These are phyloP conservation scores for Ceratopteris richardii DNA, from an alignment of 75 land plant species.

Conservation along the genomic window DNA sequence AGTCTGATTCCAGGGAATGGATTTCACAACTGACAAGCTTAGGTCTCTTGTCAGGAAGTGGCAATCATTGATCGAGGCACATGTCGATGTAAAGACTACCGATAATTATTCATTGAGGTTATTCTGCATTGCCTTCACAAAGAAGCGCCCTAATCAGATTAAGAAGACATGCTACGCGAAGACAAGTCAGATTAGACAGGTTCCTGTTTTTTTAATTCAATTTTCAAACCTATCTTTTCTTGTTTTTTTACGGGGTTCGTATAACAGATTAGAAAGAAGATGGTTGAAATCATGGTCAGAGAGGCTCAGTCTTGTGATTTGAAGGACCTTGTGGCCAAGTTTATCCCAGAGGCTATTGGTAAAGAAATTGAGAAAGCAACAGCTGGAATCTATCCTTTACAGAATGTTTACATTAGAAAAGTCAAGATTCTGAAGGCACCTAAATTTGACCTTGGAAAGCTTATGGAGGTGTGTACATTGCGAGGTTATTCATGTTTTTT, in stretches of 20 bases:
- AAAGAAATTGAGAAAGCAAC: conserved; percentile 97
- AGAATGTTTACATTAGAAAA: conserved; percentile 63
- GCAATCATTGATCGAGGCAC: conserved; percentile 93
- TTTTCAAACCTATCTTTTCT: too few species aligned
- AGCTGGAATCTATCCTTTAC: conserved; percentile 73
- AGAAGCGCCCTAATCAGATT: conserved; percentile 75
- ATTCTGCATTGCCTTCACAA: conserved; percentile 92
- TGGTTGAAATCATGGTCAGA: conserved; percentile 76
- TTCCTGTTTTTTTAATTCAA: conserved; percentile 1
- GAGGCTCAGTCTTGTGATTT: conserved; percentile 69
- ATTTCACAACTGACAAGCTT: conserved; percentile 88
- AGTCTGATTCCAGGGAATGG: conserved; percentile 62
- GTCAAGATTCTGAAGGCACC: conserved; percentile 86
- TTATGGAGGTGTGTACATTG: conserved; percentile 59
- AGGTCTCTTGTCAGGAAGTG: conserved; percentile 78
- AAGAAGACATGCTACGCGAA: conserved; percentile 92
- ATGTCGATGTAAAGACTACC: conserved; percentile 93
- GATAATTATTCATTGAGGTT: conserved; percentile 66
- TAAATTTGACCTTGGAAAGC: conserved; percentile 77
- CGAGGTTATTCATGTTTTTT: neutral
- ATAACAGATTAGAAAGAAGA: conserved; percentile 82
- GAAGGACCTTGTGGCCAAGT: conserved; percentile 75
- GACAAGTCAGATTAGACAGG: conserved; percentile 78
- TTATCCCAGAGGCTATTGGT: conserved; percentile 86
- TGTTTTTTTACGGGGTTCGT: too few species aligned